These are phyloP conservation scores for Chaetomium sp. DNA, from an alignment of 2,329 filamentous ascomycete species.

Conservation along the genomic window DNA sequence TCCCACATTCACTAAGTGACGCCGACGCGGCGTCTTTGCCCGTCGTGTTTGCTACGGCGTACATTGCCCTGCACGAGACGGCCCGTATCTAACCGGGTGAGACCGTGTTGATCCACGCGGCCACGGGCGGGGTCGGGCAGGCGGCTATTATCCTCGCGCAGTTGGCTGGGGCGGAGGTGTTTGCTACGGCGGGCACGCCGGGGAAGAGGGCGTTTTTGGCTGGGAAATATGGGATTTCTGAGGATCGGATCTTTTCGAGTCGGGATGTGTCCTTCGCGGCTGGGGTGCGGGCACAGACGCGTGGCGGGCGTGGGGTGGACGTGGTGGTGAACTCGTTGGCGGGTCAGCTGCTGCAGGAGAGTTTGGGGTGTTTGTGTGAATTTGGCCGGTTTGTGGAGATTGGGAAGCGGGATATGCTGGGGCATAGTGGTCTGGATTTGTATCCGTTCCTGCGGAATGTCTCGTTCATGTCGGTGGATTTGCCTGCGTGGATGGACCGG, in stretches of 20 bases:
- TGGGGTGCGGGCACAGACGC: too few relatives aligned
- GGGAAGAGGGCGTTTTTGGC: conserved; percentile 31
- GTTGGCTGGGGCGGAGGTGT: conserved; percentile 8
- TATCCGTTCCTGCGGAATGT: background rate
- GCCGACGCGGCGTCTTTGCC: background rate
- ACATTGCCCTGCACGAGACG: conserved; percentile 22
- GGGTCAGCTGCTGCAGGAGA: background rate
- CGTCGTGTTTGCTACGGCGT: background rate
- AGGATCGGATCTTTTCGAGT: conserved; percentile 5
- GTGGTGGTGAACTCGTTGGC: background rate
- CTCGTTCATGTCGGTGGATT: background rate
- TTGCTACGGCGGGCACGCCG: conserved; percentile 24
- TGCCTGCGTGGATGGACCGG: background rate
- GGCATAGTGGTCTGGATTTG: background rate
- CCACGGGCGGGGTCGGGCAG: conserved; percentile 26
- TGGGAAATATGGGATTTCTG: conserved; percentile 27
- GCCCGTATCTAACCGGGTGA: conserved; percentile 15
- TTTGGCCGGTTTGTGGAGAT: background rate
- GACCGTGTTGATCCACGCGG: conserved; percentile 26
- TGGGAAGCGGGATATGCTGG: background rate
- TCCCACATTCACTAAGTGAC: too few relatives aligned
- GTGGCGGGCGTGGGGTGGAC: background rate
- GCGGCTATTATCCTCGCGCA: conserved; percentile 12
- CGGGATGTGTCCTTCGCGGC: conserved; percentile 1
- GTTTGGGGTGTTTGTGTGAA: background rate